These are phyloP conservation scores for Bipolaris bicolor DNA, from an alignment of 2,329 filamentous ascomycete species.

Conservation along the genomic window DNA sequence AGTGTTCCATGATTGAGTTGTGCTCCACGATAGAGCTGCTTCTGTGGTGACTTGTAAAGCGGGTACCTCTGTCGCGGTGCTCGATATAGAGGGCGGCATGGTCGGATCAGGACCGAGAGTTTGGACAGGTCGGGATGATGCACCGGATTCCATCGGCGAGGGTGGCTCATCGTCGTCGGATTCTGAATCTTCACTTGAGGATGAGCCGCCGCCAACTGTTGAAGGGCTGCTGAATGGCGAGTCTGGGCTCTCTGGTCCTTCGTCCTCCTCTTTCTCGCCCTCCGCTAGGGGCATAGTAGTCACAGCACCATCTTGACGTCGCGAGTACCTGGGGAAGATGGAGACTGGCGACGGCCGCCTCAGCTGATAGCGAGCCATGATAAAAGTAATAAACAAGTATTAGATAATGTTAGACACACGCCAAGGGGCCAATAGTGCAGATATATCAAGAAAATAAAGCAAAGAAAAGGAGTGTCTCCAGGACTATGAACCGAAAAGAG, in stretches of 20 bases:
- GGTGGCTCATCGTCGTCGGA: conserved; percentile 23
- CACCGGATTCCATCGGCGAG: conserved; percentile 14
- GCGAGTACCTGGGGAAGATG: conserved; percentile 21
- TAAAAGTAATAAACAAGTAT: conserved; percentile 11
- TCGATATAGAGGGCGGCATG: not conserved
- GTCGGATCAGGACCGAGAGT: conserved; percentile 7
- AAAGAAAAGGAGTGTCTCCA: conserved; percentile 30
- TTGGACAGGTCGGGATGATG: conserved; percentile 3
- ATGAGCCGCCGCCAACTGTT: conserved; percentile 5
- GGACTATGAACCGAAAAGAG: conserved; percentile 35
- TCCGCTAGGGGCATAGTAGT: conserved; percentile 13
- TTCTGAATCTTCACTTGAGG: conserved; percentile 8
- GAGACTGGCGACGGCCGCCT: conserved; percentile 37
- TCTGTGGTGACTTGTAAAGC: conserved; percentile 11
- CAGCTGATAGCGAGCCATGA: conserved; percentile 39
- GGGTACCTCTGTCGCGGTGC: conserved; percentile 1
- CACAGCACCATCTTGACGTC: conserved; percentile 28
- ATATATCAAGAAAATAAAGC: conserved; percentile 8
- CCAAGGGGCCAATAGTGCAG: conserved; percentile 12
- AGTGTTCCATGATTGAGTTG: conserved; percentile 18
- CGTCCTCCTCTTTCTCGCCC: conserved; percentile 10
- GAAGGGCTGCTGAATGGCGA: conserved; percentile 29
- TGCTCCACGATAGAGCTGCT: conserved; percentile 5
- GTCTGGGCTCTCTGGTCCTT: conserved; percentile 32
- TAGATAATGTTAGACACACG: conserved; percentile 13